Evolutionary conservation across 345 rosid genomes (phyloP).

Genomic region (Eucalyptus microcorys): DNA sequence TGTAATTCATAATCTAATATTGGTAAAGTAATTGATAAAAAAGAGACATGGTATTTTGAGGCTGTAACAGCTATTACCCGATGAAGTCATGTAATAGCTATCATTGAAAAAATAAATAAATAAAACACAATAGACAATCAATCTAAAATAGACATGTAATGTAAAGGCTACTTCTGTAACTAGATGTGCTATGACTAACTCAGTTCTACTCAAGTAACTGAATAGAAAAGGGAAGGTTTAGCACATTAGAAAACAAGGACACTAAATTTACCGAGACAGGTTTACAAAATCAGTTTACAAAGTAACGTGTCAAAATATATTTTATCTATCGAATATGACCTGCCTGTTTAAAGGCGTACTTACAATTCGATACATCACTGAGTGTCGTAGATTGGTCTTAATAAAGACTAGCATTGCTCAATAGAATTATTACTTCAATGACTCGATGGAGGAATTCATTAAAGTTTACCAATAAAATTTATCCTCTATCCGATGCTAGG

Average conservation of each 20-base stretch:
- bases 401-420: not conserved
- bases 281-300: not conserved
- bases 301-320: not conserved
- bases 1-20: not conserved
- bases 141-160: not conserved
- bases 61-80: not conserved
- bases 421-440: not conserved
- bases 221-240: not conserved
- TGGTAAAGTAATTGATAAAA: not conserved
- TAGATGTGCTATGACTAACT: not conserved
- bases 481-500: not conserved
- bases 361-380: rapidly evolving
- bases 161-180: not conserved
- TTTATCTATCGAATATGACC: not conserved
- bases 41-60: not conserved
- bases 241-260: not conserved
- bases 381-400: rapidly evolving
- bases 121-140: not conserved
- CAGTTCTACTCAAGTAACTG: not conserved
- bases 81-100: not conserved
- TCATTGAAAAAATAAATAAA: not conserved
- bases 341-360: not conserved
- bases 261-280: not conserved
- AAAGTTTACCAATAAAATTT: not conserved
- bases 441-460: not conserved